Conservation (phyloP, 768 basidiomycete species). For the Pluteus cervinus region DNA sequence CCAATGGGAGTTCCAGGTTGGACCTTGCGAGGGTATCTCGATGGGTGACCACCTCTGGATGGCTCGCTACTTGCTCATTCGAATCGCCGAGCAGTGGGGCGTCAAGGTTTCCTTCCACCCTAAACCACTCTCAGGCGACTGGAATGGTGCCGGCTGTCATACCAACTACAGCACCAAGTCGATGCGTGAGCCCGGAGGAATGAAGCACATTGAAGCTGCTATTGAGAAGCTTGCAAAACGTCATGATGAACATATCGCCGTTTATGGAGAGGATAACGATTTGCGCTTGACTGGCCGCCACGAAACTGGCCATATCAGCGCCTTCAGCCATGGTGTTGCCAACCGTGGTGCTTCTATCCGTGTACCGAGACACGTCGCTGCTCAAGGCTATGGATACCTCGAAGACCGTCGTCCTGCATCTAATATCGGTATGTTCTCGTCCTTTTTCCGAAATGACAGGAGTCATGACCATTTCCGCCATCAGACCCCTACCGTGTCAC, state of each 20-base stretch:
- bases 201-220: conserved; percentile 85
- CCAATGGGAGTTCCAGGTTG: conserved; percentile 99
- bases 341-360: conserved; percentile 97
- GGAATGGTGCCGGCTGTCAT: conserved; percentile 99
- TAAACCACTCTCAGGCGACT: conserved; percentile 94
- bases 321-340: conserved; percentile 92
- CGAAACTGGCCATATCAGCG: conserved; percentile 92
- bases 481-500: conserved; percentile 95
- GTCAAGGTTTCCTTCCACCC: conserved; percentile 99
- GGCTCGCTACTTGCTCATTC: conserved; percentile 92
- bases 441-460: conserved; percentile 4
- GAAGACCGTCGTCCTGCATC: conserved; percentile 97
- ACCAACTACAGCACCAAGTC: conserved; percentile 94
- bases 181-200: conserved; percentile 93
- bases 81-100: conserved; percentile 97
- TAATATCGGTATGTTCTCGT: conserved; percentile 74
- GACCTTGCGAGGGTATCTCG: conserved; percentile 93
- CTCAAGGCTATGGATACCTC: conserved; percentile 91
- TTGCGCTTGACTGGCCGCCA: conserved; percentile 92
- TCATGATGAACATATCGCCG: conserved; percentile 94
- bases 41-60: conserved; percentile 99
- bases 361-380: conserved; percentile 89
- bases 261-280: conserved; percentile 98
- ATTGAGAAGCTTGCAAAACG: conserved; percentile 89
- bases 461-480: conserved; percentile 5